Conservation (phyloP, 1,284 basidiomycete species). For the Exsudoporus floridanus region DNA sequence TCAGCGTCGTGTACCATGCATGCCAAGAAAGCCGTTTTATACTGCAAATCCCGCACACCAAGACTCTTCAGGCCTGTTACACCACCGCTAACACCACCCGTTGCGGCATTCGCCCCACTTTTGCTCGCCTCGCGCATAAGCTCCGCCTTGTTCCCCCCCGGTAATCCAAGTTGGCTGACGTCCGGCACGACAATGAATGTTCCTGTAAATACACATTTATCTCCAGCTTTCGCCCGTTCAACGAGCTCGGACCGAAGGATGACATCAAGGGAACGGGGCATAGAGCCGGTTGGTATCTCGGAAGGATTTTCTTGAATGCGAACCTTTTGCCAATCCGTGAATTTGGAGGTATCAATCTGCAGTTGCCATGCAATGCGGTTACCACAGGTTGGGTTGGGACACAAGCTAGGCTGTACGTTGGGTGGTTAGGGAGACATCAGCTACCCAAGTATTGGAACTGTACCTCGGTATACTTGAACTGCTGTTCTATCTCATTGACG, state of each 20-base stretch:
- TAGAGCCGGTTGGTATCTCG: constrained; percentile 97
- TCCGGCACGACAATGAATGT: constrained; percentile 99
- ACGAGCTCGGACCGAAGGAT: constrained; percentile 95
- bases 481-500: constrained; percentile 96
- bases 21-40: constrained; percentile 98
- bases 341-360: constrained; percentile 94
- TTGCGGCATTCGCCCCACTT: constrained; percentile 56
- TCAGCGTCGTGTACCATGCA: constrained; percentile 96
- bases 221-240: constrained; percentile 96
- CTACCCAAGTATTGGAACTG: constrained; percentile 35
- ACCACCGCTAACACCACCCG: constrained; percentile 77
- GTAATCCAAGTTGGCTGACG: constrained; percentile 93
- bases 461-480: constrained; percentile 99
- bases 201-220: constrained; percentile 98
- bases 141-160: constrained; percentile 90
- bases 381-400: constrained; percentile 90
- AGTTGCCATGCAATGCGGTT: constrained; percentile 92
- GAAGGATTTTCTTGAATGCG: constrained; percentile 99
- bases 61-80: constrained; percentile 93
- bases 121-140: constrained; percentile 84
- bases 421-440: background rate
- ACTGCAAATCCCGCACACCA: constrained; percentile 94
- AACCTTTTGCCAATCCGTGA: constrained; percentile 99
- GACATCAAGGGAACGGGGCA: constrained; percentile 96
- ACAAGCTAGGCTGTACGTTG: constrained; percentile 75